These are phyloP conservation scores for Nadsonia commutata DNA, from an alignment of 1,139 yeast genomes.

Conservation along the genomic window DNA sequence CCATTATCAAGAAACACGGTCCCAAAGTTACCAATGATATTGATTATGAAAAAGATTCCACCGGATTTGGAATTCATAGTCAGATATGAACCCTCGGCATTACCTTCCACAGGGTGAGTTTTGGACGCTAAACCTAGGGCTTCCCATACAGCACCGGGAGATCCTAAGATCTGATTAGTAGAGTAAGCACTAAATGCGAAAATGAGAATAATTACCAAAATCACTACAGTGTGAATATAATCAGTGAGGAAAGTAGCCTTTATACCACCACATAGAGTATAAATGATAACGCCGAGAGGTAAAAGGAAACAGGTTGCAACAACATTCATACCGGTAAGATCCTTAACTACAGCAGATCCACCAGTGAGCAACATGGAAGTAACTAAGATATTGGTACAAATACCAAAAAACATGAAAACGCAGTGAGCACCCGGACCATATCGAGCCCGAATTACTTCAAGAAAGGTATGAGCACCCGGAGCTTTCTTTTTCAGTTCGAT, in stretches of 20 bases:
- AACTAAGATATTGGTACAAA: slow-evolving; percentile 68
- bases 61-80: slow-evolving; percentile 65
- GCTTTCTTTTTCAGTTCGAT: slow-evolving; percentile 33
- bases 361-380: slow-evolving; percentile 23
- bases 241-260: slow-evolving; percentile 85
- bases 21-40: slow-evolving; percentile 72
- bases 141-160: slow-evolving; percentile 69
- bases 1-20: slow-evolving; percentile 78
- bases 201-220: slow-evolving; percentile 26
- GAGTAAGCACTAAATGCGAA: slow-evolving; percentile 30
- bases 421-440: slow-evolving; percentile 56
- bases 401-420: slow-evolving; percentile 57
- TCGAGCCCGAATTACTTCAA: slow-evolving; percentile 50
- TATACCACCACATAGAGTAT: slow-evolving; percentile 74
- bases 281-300: slow-evolving; percentile 67
- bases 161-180: slow-evolving; percentile 43
- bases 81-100: slow-evolving; percentile 53
- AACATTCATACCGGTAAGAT: slow-evolving; percentile 61
- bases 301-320: slow-evolving; percentile 65
- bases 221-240: slow-evolving; percentile 52
- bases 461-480: slow-evolving; percentile 45
- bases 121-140: slow-evolving; percentile 41
- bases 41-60: slow-evolving; percentile 68
- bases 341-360: slow-evolving; percentile 3
- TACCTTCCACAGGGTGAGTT: slow-evolving; percentile 50